Percentiles rank a stretch among this genome's conserved stretches.
Evolutionary conservation across 441 rosid genomes (phyloP).

Genomic region (Cnidoscolus chayamansa): DNA sequence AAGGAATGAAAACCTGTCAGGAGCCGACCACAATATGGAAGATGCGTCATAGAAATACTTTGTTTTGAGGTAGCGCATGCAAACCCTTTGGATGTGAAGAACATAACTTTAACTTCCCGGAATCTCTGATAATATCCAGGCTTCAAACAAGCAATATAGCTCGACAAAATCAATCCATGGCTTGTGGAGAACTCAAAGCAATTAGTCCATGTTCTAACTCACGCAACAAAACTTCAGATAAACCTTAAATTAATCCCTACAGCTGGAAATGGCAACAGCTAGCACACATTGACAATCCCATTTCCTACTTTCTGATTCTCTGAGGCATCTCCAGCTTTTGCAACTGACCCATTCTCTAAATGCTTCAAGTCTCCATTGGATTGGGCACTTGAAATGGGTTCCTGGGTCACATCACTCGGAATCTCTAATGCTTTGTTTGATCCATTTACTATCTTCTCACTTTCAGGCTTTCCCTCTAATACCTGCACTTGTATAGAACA

Average conservation of each 20-base stretch:
- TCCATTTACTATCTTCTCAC: slow-evolving; percentile 49
- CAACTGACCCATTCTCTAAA: slow-evolving; percentile 35
- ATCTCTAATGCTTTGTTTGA: slow-evolving; percentile 25
- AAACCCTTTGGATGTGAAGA: slow-evolving; percentile 4
- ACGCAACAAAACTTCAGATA: slow-evolving; percentile 10
- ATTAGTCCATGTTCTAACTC: slow-evolving; percentile 14
- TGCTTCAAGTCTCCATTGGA: slow-evolving; percentile 41
- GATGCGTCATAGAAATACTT: neutral
- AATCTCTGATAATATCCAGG: neutral
- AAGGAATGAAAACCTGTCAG: slow-evolving; percentile 27
- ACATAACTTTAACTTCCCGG: neutral
- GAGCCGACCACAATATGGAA: slow-evolving; percentile 27
- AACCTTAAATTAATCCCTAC: slow-evolving; percentile 6
- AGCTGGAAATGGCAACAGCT: slow-evolving; percentile 29
- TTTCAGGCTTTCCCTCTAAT: slow-evolving; percentile 45
- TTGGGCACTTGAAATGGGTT: slow-evolving; percentile 30
- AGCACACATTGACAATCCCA: slow-evolving; percentile 52
- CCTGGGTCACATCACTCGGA: slow-evolving; percentile 33
- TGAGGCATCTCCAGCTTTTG: slow-evolving; percentile 35
- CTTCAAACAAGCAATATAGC: slow-evolving; percentile 5
- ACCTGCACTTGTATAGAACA: slow-evolving; percentile 31
- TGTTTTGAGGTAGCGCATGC: too few relatives aligned
- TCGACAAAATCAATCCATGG: slow-evolving; percentile 15
- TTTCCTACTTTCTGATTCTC: slow-evolving; percentile 35
- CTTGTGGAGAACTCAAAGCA: slow-evolving; percentile 8